Evolutionary conservation across 2,329 filamentous ascomycete genomes (phyloP), one percentile per base, ranked within the genome.

Genomic region (Pseudonectria foliicola): DNA sequence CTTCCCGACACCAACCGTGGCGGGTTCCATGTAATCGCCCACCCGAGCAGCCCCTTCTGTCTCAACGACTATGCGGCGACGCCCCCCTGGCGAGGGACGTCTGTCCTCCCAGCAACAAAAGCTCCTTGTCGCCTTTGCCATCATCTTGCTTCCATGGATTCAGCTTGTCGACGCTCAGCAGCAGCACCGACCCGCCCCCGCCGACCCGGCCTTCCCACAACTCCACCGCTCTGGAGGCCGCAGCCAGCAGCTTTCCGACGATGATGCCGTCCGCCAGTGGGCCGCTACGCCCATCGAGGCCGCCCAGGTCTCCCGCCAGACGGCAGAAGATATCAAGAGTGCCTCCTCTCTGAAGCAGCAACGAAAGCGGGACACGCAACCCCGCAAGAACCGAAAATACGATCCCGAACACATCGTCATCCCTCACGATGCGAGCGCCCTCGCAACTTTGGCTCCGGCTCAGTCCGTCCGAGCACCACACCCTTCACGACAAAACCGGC

Each of bases 361-460:
- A 42, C 45, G 51, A 29, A 41, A 45, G 29, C 37, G 43, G 40
- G 33, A 42, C 32, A 37, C 49, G 33, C 42, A 45, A 27, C 46
- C 50, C 45, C 53, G 50, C 50, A 57, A 53, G 53, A 52, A 43
- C 38, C 44, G 55, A 45, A 62, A 51, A 37, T 40, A 46, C 43
- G 42, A 57, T 33, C 35, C 54, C 39, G 42, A 55, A 47, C 52
- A 58, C 38, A 53, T 56, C 38, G 49, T 61, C 34, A 59, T 62
- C 55, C 62, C 64, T 61, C 56, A 75, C 67, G 76, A 92, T 82
- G 85, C 80, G 86, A 88, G 87, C 88, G 88, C 88, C 85, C 75
- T 92, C 75, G 83, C 84, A 77, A 92, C 88, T 84, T 82, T 89
- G 75, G 89, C 90, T 95, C 88, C 87, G 85, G 89, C 82, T 70